Base-by-base conservation (phyloP, 2,329 filamentous ascomycete genomes). In the Neofusicoccum kwambonambiense region DNA sequence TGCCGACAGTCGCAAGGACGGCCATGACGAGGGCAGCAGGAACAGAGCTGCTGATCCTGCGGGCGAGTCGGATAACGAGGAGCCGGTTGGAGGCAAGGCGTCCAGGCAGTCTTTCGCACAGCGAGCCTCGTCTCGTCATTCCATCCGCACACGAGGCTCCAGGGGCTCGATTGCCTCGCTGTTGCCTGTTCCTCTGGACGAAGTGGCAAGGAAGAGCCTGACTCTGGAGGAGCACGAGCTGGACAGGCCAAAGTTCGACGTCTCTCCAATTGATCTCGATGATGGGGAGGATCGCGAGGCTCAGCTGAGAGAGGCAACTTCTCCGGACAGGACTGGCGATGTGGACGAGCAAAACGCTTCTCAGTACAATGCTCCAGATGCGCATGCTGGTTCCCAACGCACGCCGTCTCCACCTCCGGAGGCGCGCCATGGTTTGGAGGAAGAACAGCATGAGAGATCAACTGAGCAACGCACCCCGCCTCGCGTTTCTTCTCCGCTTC, bases 131-230 rank as follows among this genome's bases (percentile, higher is more conserved):
- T 56, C 61, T 22, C n/a, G 61, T 1, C 45, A 41, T 3, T 64
- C 61, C 11, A 56, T 64, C 13, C 61, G 61, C 61, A 64, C 61
- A 11, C 31, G 61, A 7, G 49, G 31, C 15, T 63, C 61, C 1
- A 54, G 37, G 34, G 61, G 49, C 1, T 64, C 61, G 2, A 64
- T 64, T 17, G 50, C 61, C 12, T 61, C 63, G 47, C 54, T 65
- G 5, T 11, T 65, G 47, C 54, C 54, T 2, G 22, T 65, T 13
- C 63, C 63, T 3, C 27, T 65, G 2, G 63, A 65, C 11, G 63
- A 65, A 54, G 56, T 65, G 35, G 63, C 63, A n/a, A 58, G 47
- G 37, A 42, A 52, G 44, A 54, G 35, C 34, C 42, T 64, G n/a
- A 54, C 62, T 19, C 42, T 54, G 15, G 62, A 64, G 27, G 62